Base-by-base conservation (phyloP, 2,329 filamentous ascomycete species). In the Trichoderma sp. region DNA sequence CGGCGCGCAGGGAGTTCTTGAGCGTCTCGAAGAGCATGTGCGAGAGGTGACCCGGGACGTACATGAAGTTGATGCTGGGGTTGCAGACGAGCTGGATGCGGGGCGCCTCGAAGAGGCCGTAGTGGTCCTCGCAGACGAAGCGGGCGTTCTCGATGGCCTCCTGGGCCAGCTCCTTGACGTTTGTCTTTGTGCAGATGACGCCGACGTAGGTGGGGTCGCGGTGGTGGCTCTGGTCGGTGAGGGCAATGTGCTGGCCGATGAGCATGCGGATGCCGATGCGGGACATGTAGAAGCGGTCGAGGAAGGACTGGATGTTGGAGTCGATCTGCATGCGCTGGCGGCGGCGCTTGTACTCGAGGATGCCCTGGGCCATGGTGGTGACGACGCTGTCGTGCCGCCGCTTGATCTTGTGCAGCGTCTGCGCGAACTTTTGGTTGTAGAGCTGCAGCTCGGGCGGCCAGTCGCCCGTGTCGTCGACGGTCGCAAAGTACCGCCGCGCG, bases 1-100 rank as follows among this genome's bases (percentile, higher is more conserved):
- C 95, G 60, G 95, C 95, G 76, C 95, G 91, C 71, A 99, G 84
- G 64, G 93, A 97, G 83, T 99, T 99, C 82, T 99, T 99, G 76
- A 99, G 83, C 2, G 95, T 99, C 81, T 99, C 95, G 78, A 99
- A 99, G 59, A 99, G 90, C 95, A 99, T 99, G 80, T 99, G 95
- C 71, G 93, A 97, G 77, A 99, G 77, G 79, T 99, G 95, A n/a
- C 95, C 95, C 0, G 95, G 95, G 62, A 99, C 95, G 75, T 99
- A 99, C 95, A 99, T 99, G 81, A 99, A 99, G 82, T 96, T 90
- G 73, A 99, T 85, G 77, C 96, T 89, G 19, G 92, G 90, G 74
- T 93, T 93, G 83, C 95, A 99, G 67, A 99, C 92, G 65, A 99
- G 89, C 79, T 98, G 93, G 70, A 99, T 90, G 78, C 96, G 96